Percentiles rank a stretch among this genome's conserved stretches.
These are phyloP conservation scores for Penicillium bialowiezense DNA, from an alignment of 495 filamentous ascomycete genomes.

Conservation along the genomic window DNA sequence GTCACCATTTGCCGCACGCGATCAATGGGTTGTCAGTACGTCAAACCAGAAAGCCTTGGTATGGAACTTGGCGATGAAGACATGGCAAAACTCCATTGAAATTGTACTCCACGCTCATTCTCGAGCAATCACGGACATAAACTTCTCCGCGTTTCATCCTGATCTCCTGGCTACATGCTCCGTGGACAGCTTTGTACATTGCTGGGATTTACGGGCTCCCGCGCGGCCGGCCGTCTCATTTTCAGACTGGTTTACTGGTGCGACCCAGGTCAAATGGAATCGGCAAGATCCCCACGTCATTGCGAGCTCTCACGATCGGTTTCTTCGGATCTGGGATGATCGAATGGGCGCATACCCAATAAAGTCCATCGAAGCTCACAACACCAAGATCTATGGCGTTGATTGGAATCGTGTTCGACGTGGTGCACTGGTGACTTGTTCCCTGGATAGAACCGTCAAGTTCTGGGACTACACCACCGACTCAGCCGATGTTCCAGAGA, in stretches of 20 bases:
- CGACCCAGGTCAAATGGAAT: slow-evolving; percentile 96
- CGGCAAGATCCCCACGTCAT: slow-evolving; percentile 79
- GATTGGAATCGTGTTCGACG: slow-evolving; percentile 84
- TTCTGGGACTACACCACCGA: slow-evolving; percentile 81
- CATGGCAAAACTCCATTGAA: slow-evolving; percentile 75
- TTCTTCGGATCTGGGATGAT: slow-evolving; percentile 87
- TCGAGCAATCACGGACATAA: slow-evolving; percentile 92
- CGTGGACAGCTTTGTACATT: slow-evolving; percentile 90
- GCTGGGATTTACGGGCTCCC: slow-evolving; percentile 83
- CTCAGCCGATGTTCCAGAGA: slow-evolving; percentile 58
- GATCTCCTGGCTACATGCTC: slow-evolving; percentile 87
- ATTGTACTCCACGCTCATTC: slow-evolving; percentile 87
- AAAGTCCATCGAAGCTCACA: slow-evolving; percentile 80
- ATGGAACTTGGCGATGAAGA: slow-evolving; percentile 82
- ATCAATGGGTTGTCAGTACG: slow-evolving; percentile 92
- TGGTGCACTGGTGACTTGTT: slow-evolving; percentile 77
- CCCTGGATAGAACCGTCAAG: slow-evolving; percentile 87
- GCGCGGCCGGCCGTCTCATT: slow-evolving; percentile 75
- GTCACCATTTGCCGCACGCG: slow-evolving; percentile 86
- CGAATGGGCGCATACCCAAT: slow-evolving; percentile 76
- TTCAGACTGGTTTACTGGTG: slow-evolving; percentile 92
- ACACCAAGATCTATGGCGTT: slow-evolving; percentile 94
- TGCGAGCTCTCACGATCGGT: slow-evolving; percentile 86
- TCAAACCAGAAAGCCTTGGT: slow-evolving; percentile 94
- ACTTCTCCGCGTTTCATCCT: slow-evolving; percentile 90